Evolutionary conservation across 805 yeast genomes (phyloP).

Genomic region (Candida anglica): DNA sequence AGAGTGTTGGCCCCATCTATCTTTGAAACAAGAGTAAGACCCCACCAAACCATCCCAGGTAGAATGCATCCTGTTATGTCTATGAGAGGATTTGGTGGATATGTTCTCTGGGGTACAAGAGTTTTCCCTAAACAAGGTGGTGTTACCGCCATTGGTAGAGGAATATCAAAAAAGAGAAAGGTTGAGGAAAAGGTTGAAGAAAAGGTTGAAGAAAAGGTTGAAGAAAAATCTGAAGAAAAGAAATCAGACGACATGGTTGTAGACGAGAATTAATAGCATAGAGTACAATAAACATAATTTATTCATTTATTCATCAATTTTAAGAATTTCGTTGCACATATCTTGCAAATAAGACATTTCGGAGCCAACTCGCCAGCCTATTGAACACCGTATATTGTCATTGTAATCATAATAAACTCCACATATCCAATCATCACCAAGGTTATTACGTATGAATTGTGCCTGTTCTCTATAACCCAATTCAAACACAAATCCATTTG

Average conservation of each 20-base stretch:
- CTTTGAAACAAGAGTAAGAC: slow-evolving; percentile 76
- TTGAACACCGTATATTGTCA: slow-evolving; percentile 53
- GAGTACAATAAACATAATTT: neutral
- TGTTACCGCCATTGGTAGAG: slow-evolving; percentile 68
- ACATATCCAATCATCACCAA: slow-evolving; percentile 41
- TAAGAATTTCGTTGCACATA: slow-evolving; percentile 5
- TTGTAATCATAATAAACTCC: slow-evolving; percentile 49
- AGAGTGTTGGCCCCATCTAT: slow-evolving; percentile 80
- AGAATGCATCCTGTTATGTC: slow-evolving; percentile 95
- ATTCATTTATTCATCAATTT: no score
- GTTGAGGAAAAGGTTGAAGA: slow-evolving; percentile 15
- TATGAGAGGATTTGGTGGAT: slow-evolving; percentile 89
- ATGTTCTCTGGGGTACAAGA: slow-evolving; percentile 68
- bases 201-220: neutral
- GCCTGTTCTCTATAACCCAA: slow-evolving; percentile 65
- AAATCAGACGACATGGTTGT: slow-evolving; percentile 7
- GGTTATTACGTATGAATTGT: slow-evolving; percentile 23
- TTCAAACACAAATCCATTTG: slow-evolving; percentile 70
- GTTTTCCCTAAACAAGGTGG: slow-evolving; percentile 65
- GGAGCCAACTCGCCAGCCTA: slow-evolving; percentile 49
- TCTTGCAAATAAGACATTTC: slow-evolving; percentile 9
- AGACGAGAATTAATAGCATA: neutral
- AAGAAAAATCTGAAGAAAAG: slow-evolving; percentile 3
- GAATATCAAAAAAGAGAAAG: slow-evolving; percentile 40
- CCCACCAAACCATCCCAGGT: slow-evolving; percentile 91